phyloP scores from a whole-genome alignment of 1,139 yeast species.

The Lodderomyces beijingensis region DNA sequence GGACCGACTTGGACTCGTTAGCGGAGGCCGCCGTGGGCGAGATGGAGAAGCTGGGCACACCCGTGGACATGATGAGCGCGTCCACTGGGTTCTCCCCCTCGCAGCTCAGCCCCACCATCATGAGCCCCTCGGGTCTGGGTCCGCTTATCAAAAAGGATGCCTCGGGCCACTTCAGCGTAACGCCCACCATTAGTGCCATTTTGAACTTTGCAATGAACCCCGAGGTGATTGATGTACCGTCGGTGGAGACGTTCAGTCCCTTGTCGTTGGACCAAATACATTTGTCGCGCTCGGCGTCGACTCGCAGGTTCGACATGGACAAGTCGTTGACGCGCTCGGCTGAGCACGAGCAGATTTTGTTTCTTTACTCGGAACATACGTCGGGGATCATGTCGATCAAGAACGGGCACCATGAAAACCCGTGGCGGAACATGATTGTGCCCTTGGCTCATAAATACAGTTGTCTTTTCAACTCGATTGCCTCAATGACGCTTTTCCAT shows the following conservation, averaged over 20 bases:
- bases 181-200: not conserved
- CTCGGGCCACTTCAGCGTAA: no score
- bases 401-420: constrained; percentile 61
- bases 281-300: constrained; percentile 2
- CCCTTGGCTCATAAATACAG: constrained; percentile 53
- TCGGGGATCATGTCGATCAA: constrained; percentile 61
- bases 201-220: constrained; percentile 37
- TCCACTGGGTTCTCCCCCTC: no score
- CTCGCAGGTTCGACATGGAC: constrained; percentile 2
- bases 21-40: not conserved
- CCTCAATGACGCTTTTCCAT: constrained; percentile 64
- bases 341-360: constrained; percentile 35
- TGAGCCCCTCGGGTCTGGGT: no score
- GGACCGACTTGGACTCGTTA: not conserved
- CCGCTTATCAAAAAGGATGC: no score
- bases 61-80: no score
- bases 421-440: constrained; percentile 58
- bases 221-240: constrained; percentile 16
- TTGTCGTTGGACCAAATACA: constrained; percentile 16
- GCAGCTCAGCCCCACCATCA: no score
- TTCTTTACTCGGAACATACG: constrained; percentile 42
- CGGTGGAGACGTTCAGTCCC: constrained; percentile 30
- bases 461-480: constrained; percentile 57
- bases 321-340: constrained; percentile 6
- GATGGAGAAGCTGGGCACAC: no score